Percentiles rank a stretch among this genome's conserved stretches.
Evolutionary conservation across 139 green algal species (phyloP).

Genomic region (Microglena sp.): DNA sequence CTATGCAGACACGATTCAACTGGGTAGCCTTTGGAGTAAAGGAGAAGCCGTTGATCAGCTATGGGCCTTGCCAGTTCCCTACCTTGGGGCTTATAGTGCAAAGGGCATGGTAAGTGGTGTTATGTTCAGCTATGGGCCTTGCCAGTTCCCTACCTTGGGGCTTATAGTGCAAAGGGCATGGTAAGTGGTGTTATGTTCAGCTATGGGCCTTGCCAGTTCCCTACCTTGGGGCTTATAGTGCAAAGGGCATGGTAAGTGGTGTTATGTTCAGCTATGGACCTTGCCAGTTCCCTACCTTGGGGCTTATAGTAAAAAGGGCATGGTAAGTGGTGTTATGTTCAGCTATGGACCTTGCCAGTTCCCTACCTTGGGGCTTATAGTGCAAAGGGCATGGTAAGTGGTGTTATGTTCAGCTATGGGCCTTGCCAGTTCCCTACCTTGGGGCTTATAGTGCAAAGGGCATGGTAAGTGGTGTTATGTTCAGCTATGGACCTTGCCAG

Average conservation of each 20-base stretch:
- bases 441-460: no score
- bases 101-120: constrained; percentile 62
- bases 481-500: no score
- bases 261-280: no score
- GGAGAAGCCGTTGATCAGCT: constrained; percentile 59
- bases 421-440: no score
- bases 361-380: no score
- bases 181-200: constrained; percentile 41
- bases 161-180: constrained; percentile 87
- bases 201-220: constrained; percentile 90
- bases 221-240: constrained; percentile 89
- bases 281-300: no score
- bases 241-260: constrained; percentile 62
- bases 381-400: no score
- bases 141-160: constrained; percentile 90
- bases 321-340: no score
- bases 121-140: constrained; percentile 67
- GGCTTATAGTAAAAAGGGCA: no score
- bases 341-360: no score
- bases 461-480: no score
- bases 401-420: no score
- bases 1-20: constrained; percentile 62
- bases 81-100: constrained; percentile 96
- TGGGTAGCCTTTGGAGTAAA: constrained; percentile 34
- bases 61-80: constrained; percentile 96